Evolutionary conservation across 1,139 yeast species (phyloP), one percentile per base, ranked within the genome.

Genomic region (Candida mesenterica): DNA sequence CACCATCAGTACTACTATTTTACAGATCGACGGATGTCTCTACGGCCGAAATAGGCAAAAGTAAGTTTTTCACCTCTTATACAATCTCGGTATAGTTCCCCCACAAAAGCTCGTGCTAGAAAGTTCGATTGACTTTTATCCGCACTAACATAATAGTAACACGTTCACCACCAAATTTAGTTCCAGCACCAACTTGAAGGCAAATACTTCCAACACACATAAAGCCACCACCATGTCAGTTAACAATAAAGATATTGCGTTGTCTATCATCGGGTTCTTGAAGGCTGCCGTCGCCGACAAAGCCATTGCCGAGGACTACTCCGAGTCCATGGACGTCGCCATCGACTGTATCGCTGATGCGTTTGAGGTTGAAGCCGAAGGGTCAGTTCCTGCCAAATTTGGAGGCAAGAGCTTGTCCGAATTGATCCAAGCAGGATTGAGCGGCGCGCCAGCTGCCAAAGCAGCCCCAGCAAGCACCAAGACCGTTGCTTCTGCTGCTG

Each of bases 271-370:
- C 34, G 77, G 79, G 45, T 90, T 82, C 58, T 74, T 92, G 49
- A 75, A 77, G 50, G 55, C 67, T 16, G 68, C 88, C 6, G 77
- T 85, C 23, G 57, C 72, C 30, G 72, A 76, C 45, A 86, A 87
- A 37, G 73, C 77, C 32, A 75, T 90, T 34, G 66, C 82, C 27
- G 85, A 82, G 46, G 97, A 90, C 49, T 87, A 82, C 54, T 75
- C 75, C 41, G 98, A 92, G 49, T 87, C 97, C n/a, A 73, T 92
- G 54, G 97, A 90, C 47, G 95, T 92, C 34, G 97, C 97, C 46
- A 77, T 89, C 52, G 96, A 87, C 55, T 88, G 97, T 67, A 77
- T 92, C 41, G 78, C 88, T 22, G 97, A 90, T 52, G 90, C 95
- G 5, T 92, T 84, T 59, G 82, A 73, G 39, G 82, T 92, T 23